phyloP scores from a whole-genome alignment of 2,329 filamentous ascomycete species.

The Claviceps sp. region DNA sequence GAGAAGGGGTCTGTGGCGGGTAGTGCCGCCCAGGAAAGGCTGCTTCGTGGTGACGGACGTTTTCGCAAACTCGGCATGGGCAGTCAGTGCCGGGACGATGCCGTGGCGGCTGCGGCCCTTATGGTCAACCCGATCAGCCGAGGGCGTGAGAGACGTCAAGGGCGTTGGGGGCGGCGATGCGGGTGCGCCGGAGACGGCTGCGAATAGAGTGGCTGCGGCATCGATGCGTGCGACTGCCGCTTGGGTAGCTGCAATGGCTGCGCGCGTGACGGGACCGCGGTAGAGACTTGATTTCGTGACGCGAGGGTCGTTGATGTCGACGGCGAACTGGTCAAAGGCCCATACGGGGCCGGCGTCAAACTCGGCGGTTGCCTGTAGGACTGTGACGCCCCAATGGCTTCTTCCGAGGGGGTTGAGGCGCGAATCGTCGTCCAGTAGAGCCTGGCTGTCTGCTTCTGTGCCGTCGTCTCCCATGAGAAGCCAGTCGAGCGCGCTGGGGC shows the following conservation, averaged over 20 bases:
- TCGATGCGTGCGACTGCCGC: conserved; percentile 24
- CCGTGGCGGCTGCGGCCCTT: background rate
- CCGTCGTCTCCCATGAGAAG: conserved; percentile 29
- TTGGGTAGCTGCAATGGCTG: conserved; percentile 23
- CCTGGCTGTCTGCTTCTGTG: conserved; percentile 15
- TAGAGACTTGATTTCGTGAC: conserved; percentile 29
- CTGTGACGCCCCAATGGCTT: conserved; percentile 27
- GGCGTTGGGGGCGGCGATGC: conserved; percentile 3
- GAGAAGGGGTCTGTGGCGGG: conserved; percentile 23
- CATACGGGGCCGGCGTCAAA: conserved; percentile 30
- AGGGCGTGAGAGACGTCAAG: conserved; percentile 4
- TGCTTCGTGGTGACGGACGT: conserved; percentile 20
- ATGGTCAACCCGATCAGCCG: background rate
- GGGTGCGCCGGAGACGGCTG: background rate
- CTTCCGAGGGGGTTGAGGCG: conserved; percentile 17
- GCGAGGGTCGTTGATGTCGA: conserved; percentile 25
- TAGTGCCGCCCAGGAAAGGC: conserved; percentile 24
- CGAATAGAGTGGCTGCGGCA: conserved; percentile 7
- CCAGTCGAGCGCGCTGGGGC: conserved; percentile 29
- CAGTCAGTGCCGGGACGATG: conserved; percentile 13
- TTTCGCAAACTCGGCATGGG: conserved; percentile 14
- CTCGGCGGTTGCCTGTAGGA: conserved; percentile 25
- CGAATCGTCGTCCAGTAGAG: conserved; percentile 15
- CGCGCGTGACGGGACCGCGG: conserved; percentile 23
- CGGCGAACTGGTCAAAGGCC: conserved; percentile 28